These are phyloP conservation scores for Drechslera avenae DNA, from an alignment of 2,329 filamentous ascomycete species.

Conservation along the genomic window DNA sequence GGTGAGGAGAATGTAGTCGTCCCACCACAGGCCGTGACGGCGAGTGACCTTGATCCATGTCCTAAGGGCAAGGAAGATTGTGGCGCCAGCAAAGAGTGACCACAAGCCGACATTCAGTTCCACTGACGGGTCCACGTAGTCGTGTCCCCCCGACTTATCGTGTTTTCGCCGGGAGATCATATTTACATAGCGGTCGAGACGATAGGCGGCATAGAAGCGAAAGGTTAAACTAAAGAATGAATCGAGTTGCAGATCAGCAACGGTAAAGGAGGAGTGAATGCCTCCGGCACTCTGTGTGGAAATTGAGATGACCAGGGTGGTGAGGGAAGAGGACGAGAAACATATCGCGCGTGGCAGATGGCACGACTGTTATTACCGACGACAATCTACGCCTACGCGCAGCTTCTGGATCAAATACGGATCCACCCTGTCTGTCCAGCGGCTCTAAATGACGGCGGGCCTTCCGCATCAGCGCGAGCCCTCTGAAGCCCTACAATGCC, in stretches of 20 bases:
- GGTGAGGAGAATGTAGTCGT: constrained; percentile 42
- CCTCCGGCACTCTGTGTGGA: constrained; percentile 2
- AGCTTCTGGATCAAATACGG: background rate
- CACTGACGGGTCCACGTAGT: constrained; percentile 44
- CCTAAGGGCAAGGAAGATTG: constrained; percentile 43
- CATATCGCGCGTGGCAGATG: constrained; percentile 12
- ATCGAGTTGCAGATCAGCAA: constrained; percentile 7
- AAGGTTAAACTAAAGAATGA: constrained; percentile 8
- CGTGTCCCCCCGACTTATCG: constrained; percentile 17
- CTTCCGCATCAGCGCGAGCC: constrained; percentile 3
- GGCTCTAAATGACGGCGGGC: constrained; percentile 3
- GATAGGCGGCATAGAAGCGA: constrained; percentile 15
- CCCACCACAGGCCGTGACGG: constrained; percentile 48
- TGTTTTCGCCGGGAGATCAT: constrained; percentile 34
- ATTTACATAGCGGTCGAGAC: constrained; percentile 23
- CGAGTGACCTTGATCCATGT: constrained; percentile 47
- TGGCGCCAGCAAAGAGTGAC: constrained; percentile 47
- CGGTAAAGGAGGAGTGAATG: constrained; percentile 8
- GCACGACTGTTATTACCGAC: no score
- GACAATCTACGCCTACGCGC: no score
- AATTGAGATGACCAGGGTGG: constrained; percentile 6
- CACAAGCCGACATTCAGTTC: constrained; percentile 48
- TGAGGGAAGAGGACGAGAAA: constrained; percentile 10
- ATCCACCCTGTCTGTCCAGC: background rate
- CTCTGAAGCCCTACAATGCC: constrained; percentile 10